These are phyloP conservation scores for Podaxis rugospora DNA, from an alignment of 768 basidiomycete genomes.

Conservation along the genomic window DNA sequence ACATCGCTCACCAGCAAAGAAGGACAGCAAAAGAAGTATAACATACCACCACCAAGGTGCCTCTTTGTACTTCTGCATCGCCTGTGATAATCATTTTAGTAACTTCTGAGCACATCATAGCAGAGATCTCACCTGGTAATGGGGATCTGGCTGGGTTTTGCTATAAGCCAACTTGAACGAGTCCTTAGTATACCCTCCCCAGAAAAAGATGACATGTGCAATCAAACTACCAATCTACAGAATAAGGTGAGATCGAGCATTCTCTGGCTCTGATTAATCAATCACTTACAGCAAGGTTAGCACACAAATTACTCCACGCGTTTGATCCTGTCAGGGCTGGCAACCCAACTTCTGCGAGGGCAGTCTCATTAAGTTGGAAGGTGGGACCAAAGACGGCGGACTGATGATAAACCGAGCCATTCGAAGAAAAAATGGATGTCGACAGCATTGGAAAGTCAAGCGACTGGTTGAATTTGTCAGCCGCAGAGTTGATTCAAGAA, in stretches of 20 bases:
- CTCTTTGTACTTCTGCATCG: constrained; percentile 58
- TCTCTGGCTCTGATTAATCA: background rate
- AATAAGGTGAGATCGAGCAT: background rate
- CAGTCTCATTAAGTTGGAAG: constrained; percentile 51
- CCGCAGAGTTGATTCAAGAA: background rate
- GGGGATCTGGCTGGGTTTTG: constrained; percentile 49
- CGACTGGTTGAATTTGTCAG: constrained; percentile 29
- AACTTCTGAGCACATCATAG: background rate
- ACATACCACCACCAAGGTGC: constrained; percentile 61
- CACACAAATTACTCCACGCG: constrained; percentile 44
- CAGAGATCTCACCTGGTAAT: constrained; percentile 37
- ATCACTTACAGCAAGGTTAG: constrained; percentile 40
- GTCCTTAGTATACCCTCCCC: constrained; percentile 45
- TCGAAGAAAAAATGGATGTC: constrained; percentile 48
- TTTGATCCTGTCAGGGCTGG: constrained; percentile 49
- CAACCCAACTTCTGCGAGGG: constrained; percentile 44
- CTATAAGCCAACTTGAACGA: constrained; percentile 45
- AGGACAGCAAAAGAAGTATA: constrained; percentile 41
- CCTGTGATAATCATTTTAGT: constrained; percentile 19
- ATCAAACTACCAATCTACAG: constrained; percentile 55
- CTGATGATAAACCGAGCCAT: constrained; percentile 54
- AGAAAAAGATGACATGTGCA: constrained; percentile 52
- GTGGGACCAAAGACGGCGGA: constrained; percentile 46
- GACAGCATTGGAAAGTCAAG: constrained; percentile 56
- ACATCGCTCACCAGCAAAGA: constrained; percentile 44